A percentile compares a stretch with the other conserved stretches of the same genome.
phyloP scores from a whole-genome alignment of 192 early-diverging fungal species.

The Coemansia sp. region DNA sequence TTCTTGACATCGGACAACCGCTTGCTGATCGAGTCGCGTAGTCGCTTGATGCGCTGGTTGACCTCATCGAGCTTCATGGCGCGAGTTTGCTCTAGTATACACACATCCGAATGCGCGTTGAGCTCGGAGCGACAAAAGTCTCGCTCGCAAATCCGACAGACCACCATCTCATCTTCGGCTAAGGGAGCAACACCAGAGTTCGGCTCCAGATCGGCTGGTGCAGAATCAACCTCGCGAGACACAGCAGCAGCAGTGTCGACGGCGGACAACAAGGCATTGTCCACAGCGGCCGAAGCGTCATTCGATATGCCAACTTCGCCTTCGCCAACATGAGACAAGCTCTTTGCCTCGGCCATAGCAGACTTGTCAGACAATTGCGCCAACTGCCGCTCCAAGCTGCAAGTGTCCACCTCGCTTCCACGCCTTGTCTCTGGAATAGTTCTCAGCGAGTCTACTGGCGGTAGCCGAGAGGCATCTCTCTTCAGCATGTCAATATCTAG shows the following conservation, averaged over 20 bases:
- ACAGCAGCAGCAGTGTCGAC: background rate
- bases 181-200: background rate
- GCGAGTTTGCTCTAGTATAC: conserved; percentile 72
- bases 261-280: background rate
- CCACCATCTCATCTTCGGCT: conserved; percentile 50
- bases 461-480: background rate
- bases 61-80: conserved; percentile 66
- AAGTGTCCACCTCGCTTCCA: background rate
- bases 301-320: background rate
- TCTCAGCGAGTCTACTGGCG: background rate
- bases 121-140: conserved; percentile 64
- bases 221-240: background rate
- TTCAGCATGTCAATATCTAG: conserved; percentile 12
- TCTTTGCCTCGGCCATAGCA: background rate
- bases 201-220: background rate
- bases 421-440: conserved; percentile 29
- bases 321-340: background rate
- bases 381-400: conserved; percentile 4
- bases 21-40: conserved; percentile 58
- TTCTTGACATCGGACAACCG: conserved; percentile 51
- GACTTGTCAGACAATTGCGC: background rate
- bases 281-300: background rate
- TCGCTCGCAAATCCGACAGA: conserved; percentile 90
- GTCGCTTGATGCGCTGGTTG: conserved; percentile 60
- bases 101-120: conserved; percentile 78